Base-by-base conservation (phyloP, 2,329 filamentous ascomycete genomes). In the Monilinia aucupariae region DNA sequence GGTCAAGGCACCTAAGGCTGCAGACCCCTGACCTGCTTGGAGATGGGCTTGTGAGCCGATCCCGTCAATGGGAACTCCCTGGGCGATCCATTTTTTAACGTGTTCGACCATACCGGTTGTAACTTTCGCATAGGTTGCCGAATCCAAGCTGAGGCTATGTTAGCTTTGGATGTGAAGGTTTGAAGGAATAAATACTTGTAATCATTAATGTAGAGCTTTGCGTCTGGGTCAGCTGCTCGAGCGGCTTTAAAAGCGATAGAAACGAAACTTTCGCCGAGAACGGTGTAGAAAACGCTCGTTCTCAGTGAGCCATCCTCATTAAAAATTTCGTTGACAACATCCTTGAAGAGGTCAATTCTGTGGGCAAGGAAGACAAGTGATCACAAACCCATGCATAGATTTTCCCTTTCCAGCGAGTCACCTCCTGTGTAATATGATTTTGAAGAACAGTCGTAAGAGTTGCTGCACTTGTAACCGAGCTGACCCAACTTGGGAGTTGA, bases 131-230 rank as follows among this genome's bases (percentile, higher is more conserved):
- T 81, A 81, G 67, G 69, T 79, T 22, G 85, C 80, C 50, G 66
- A 66, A 83, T 85, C 71, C 9, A 70, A 45, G 75, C 78, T 75
- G 59, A 86, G 85, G 64, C 82, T 84, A 37, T 47, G 47, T 59
- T 17, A 49, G 49, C 4, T 34, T 41, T 22, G 10, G 1, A 30
- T 41, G n/a, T n/a, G 25, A n/a, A 3, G 32, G 10, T 47, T 25
- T 47, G 85, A 1, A 78, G 78, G 0, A 78, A 22, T 30, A 50
- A 30, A 6, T 65, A 70, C 68, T 88, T 89, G 76, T 81, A 84
- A 74, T 91, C 88, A 75, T 91, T 92, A 76, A 91, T 89, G 78
- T 89, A 92, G 47, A 91, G 79, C 75, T 87, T 87, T 3, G 85
- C 86, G 62, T 75, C 70, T 2, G 88, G 86, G 73, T 91, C 88